These are phyloP conservation scores for Epicoccum sorghinum DNA, from an alignment of 2,329 filamentous ascomycete genomes.

Conservation along the genomic window DNA sequence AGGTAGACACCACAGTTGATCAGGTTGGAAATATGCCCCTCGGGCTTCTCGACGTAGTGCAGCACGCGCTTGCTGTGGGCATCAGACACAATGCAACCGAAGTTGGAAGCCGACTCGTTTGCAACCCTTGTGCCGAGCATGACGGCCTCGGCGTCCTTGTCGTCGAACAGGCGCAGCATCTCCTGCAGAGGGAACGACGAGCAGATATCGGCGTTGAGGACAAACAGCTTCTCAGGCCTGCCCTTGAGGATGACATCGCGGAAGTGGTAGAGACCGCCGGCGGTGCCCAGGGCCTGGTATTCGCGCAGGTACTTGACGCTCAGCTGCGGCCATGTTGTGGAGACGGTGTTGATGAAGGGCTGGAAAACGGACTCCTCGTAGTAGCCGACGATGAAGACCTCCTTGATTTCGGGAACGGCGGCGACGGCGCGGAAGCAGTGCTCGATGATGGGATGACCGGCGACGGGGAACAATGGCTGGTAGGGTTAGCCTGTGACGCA, in stretches of 20 bases:
- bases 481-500: neutral
- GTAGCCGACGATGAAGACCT: conserved; percentile 98
- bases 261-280: conserved; percentile 98
- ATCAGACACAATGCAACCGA: conserved; percentile 97
- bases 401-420: conserved; percentile 89
- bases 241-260: conserved; percentile 98
- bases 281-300: conserved; percentile 94
- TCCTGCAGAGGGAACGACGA: conserved; percentile 95
- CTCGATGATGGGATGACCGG: conserved; percentile 97
- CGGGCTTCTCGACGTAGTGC: conserved; percentile 99
- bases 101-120: conserved; percentile 92
- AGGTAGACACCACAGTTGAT: conserved; percentile 99
- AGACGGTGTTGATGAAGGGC: conserved; percentile 94
- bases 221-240: conserved; percentile 91
- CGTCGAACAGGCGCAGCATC: conserved; percentile 93
- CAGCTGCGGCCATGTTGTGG: conserved; percentile 83
- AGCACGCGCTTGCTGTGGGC: conserved; percentile 91
- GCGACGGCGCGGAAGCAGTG: conserved; percentile 93
- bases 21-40: conserved; percentile 95
- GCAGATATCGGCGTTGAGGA: conserved; percentile 97
- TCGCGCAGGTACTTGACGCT: conserved; percentile 95
- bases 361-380: conserved; percentile 97
- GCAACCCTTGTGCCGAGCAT: conserved; percentile 91
- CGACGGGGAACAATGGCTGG: conserved; percentile 96
- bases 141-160: conserved; percentile 94